phyloP scores from a whole-genome alignment of 2,329 filamentous ascomycete genomes.

The Colletotrichum euphorbiae region DNA sequence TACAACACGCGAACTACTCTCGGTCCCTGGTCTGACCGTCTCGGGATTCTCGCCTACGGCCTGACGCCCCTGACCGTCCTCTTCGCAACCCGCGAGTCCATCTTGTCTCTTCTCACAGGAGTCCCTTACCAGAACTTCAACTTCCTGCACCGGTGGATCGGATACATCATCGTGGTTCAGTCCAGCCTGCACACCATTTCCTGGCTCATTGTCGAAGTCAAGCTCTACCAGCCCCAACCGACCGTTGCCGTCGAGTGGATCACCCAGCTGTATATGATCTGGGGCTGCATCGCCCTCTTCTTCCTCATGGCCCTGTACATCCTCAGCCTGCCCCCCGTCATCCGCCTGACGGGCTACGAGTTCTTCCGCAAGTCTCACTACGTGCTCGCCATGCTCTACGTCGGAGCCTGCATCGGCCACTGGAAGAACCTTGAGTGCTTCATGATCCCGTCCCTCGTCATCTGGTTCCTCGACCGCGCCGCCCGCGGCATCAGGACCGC shows the following conservation, averaged over 20 bases:
- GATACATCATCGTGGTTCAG: conserved; percentile 78
- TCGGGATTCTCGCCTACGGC: conserved; percentile 79
- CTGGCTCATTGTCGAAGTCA: conserved; percentile 75
- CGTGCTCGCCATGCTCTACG: conserved; percentile 77
- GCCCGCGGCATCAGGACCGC: conserved; percentile 68
- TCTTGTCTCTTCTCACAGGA: conserved; percentile 77
- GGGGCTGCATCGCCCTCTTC: conserved; percentile 77
- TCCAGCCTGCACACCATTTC: conserved; percentile 75
- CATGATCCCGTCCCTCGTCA: conserved; percentile 72
- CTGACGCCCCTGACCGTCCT: conserved; percentile 78
- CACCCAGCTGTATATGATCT: conserved; percentile 75
- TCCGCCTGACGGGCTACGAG: conserved; percentile 78
- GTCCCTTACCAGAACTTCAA: conserved; percentile 82
- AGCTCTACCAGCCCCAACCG: conserved; percentile 79
- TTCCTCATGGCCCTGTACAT: conserved; percentile 71
- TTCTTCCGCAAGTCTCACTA: conserved; percentile 82
- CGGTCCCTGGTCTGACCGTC: conserved; percentile 76
- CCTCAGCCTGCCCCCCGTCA: conserved; percentile 67
- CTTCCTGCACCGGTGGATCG: conserved; percentile 82
- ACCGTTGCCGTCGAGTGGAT: conserved; percentile 67
- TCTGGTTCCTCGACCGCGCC: conserved; percentile 74
- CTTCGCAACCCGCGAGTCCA: conserved; percentile 74
- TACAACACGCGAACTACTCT: conserved; percentile 74
- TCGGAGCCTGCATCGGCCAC: conserved; percentile 81
- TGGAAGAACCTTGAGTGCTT: conserved; percentile 77